Base-by-base conservation (phyloP, 2,329 filamentous ascomycete species). In the Diplodia seriata region DNA sequence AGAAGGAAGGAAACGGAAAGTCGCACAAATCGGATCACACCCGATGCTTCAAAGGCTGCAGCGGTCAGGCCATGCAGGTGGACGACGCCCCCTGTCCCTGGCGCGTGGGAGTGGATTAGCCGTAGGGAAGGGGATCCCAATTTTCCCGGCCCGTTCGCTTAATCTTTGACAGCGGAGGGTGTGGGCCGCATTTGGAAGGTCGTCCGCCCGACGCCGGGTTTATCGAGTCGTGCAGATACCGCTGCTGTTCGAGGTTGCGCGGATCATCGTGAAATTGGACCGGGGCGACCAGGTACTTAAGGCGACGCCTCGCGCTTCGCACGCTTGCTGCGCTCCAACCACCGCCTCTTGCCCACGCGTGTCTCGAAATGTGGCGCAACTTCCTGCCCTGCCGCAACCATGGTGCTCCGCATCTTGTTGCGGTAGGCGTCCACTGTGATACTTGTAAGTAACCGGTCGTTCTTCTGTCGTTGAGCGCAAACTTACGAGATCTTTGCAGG, bases 301-400 rank as follows among this genome's bases (percentile, higher is more conserved):
- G 72, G 72, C 54, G 71, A 73, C 36, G 74, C 75, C 68, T 73
- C 72, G 71, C 79, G 79, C 74, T 79, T 80, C 70, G 75, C 74
- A 69, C 72, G 77, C 76, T 82, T 82, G 72, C 77, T 80, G 69
- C 82, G 76, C 74, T 83, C 82, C 67, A 82, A 77, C 82, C 82
- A 84, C 74, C 79, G 81, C 31, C 92, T 87, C 84, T 97, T 97
- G 68, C 94, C 94, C 23, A 90, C 87, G 53, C 94, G 89, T 3
- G 92, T 95, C 81, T 97, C 93, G 75, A 94, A 96, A 80, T 97
- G 93, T 66, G 92, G 90, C 29, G 92, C 91, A 54, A 92, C 86
- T 70, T 96, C 92, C 75, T 93, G 90, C 74, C 92, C 91, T 53
- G 89, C 87, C 26, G 87, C 88, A 74, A 96, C 87, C 81, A 97